Evolutionary conservation across 441 rosid genomes (phyloP), one percentile per base, ranked within the genome.

Genomic region (Populus tomentosa): DNA sequence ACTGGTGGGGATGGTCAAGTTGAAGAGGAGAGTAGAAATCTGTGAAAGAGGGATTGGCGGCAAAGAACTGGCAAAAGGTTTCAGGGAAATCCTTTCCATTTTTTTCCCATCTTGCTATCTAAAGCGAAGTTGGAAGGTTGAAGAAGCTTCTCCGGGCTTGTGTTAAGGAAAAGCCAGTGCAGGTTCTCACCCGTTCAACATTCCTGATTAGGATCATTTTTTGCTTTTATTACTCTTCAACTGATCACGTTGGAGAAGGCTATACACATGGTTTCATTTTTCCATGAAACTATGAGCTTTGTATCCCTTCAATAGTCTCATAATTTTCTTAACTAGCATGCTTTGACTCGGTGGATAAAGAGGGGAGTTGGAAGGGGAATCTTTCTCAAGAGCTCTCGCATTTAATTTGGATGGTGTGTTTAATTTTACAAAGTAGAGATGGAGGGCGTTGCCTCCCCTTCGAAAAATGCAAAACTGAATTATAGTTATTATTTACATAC

Each of bases 141-240:
- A 79, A 76, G 84, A 69, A 67, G 72, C 81, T 28, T n/a, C n/a
- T 28, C 66, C 56, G 73, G 87, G 59, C 73, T 50, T n/a, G 23
- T 72, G 33, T 38, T 24, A 32, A 73, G 50, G 66, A 66, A 76
- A 65, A 67, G n/a, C 59, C 13, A 36, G 81, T 65, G 64, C 62
- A 62, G 78, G 80, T 32, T 69, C 35, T 67, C 76, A 68, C 7
- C 26, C 28, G 30, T 71, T 59, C 70, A 40, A 32, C 69, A 71
- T 71, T 74, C 72, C 40, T 70, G 68, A 23, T 16, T 75, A 71
- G 80, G 70, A 79, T 79, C 21, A 70, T 16, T 26, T 50, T 72
- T 65, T 35, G 2, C 36, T 69, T 74, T 64, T 71, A 33, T 38
- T 79, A 11, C 40, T 20, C 23, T 67, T 33, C 16, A 42, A 26